A percentile compares a stretch with the other conserved stretches of the same genome.
Conservation (phyloP, 306 rosid species). For the Cicer chorassanicum region DNA sequence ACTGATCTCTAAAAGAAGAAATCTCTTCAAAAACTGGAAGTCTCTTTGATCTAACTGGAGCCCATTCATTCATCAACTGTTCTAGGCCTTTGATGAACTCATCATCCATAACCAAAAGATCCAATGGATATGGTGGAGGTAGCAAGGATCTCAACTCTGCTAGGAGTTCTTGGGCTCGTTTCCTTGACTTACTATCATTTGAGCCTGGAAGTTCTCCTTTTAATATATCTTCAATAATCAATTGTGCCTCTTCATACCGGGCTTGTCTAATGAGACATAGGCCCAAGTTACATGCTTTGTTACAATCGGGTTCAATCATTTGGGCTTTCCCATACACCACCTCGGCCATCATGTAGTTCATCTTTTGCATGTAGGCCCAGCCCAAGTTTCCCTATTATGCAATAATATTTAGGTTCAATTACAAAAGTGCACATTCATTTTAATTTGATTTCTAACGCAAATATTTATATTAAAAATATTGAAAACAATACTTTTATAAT, state of each 20-base stretch:
- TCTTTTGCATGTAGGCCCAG: conserved; percentile 96
- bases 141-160: conserved; percentile 52
- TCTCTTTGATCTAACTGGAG: conserved; percentile 76
- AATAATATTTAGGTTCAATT: neutral
- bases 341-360: conserved; percentile 71
- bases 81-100: conserved; percentile 78
- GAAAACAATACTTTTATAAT: no score
- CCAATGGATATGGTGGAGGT: conserved; percentile 38
- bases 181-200: conserved; percentile 59
- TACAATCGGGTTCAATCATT: conserved; percentile 81
- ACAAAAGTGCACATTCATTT: neutral
- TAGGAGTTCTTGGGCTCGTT: conserved; percentile 62
- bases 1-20: conserved; percentile 76
- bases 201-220: conserved; percentile 60
- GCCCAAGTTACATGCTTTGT: conserved; percentile 94
- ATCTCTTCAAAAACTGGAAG: conserved; percentile 96
- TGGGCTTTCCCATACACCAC: conserved; percentile 86
- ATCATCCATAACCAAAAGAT: conserved; percentile 62
- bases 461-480: no score
- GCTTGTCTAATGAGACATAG: conserved; percentile 73
- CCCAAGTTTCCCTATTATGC: conserved; percentile 87
- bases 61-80: conserved; percentile 67
- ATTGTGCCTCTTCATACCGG: conserved; percentile 62
- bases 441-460: neutral
- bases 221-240: conserved; percentile 59